phyloP scores from a whole-genome alignment of 768 basidiomycete species.

The Tylopilus intermedius region DNA sequence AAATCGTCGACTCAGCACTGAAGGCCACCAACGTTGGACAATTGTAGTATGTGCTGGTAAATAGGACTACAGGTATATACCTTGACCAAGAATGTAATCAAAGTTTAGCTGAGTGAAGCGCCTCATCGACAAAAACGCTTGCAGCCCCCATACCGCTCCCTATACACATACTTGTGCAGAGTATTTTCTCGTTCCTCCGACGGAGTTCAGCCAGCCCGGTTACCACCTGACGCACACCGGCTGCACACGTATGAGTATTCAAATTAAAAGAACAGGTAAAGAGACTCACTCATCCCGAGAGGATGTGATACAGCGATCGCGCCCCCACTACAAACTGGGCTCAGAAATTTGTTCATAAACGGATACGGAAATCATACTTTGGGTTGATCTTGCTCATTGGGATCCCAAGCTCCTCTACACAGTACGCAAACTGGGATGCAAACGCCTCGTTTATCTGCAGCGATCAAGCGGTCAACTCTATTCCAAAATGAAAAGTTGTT shows the following conservation, averaged over 20 bases:
- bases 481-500: background rate
- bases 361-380: conserved; percentile 45
- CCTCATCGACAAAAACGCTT: conserved; percentile 73
- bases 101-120: conserved; percentile 24
- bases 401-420: conserved; percentile 73
- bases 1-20: conserved; percentile 56
- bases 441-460: conserved; percentile 84
- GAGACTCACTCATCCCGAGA: conserved; percentile 70
- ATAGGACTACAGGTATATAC: background rate
- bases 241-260: conserved; percentile 34
- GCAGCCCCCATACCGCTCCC: conserved; percentile 91
- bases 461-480: background rate
- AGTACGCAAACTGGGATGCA: conserved; percentile 91
- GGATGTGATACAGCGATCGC: conserved; percentile 83
- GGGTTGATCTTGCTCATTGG: conserved; percentile 82
- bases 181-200: conserved; percentile 58
- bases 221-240: conserved; percentile 81
- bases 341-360: background rate
- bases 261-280: background rate
- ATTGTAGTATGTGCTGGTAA: background rate
- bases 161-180: conserved; percentile 79
- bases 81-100: conserved; percentile 5
- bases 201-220: conserved; percentile 83
- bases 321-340: conserved; percentile 53
- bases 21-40: conserved; percentile 20